phyloP scores from a whole-genome alignment of 2,329 filamentous ascomycete genomes.

The Harringtonia aguacate region DNA sequence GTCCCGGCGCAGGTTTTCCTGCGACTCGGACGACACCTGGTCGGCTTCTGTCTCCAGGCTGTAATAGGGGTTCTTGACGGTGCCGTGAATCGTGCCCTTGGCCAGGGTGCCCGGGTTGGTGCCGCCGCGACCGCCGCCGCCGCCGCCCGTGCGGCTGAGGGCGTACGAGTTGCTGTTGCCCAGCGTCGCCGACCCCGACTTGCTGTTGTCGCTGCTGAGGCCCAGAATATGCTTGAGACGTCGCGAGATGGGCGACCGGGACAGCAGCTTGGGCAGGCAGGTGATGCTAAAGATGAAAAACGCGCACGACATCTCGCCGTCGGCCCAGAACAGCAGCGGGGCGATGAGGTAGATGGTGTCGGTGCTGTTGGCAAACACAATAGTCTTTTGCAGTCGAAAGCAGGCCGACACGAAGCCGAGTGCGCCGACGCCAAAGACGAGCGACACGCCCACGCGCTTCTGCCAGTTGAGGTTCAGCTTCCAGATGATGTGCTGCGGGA shows the following conservation, averaged over 20 bases:
- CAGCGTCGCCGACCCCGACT: too few species aligned
- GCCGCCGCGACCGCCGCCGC: not conserved
- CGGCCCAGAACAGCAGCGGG: constrained; percentile 30
- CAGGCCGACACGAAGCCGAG: constrained; percentile 15
- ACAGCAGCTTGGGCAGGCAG: constrained; percentile 7
- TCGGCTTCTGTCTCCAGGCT: not conserved
- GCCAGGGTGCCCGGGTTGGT: too few species aligned
- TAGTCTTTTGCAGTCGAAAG: not conserved
- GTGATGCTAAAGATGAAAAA: constrained; percentile 22
- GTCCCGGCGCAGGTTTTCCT: not conserved
- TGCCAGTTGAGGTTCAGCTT: constrained; percentile 17
- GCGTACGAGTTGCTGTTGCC: not conserved
- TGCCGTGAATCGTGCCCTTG: too few species aligned
- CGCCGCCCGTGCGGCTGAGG: not conserved
- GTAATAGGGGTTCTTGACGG: too few species aligned
- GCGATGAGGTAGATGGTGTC: constrained; percentile 26
- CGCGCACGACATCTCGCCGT: constrained; percentile 32
- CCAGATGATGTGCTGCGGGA: constrained; percentile 25
- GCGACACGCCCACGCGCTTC: constrained; percentile 19
- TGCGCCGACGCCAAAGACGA: constrained; percentile 21
- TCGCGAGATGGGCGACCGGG: not conserved
- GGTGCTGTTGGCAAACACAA: constrained; percentile 11
- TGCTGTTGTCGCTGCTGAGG: not conserved
- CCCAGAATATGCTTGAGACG: not conserved
- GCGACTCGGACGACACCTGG: not conserved